phyloP scores from a whole-genome alignment of 2,329 filamentous ascomycete genomes.

The Talaromyces sp. region DNA sequence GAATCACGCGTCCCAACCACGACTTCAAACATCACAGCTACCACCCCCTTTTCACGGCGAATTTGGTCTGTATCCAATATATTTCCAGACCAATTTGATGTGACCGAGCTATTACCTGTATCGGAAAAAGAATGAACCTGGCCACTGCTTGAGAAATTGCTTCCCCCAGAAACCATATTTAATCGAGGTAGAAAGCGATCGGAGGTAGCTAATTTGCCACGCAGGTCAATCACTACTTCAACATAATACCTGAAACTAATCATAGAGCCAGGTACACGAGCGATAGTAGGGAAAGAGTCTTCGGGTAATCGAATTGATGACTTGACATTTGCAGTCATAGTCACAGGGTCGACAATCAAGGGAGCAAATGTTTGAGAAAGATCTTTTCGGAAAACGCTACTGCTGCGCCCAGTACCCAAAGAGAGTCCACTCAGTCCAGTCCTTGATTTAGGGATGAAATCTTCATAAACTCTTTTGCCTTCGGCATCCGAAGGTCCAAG shows the following conservation, averaged over 20 bases:
- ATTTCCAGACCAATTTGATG: slow-evolving; percentile 47
- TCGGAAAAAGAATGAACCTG: slow-evolving; percentile 29
- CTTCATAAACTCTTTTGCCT: slow-evolving; percentile 68
- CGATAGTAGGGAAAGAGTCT: slow-evolving; percentile 87
- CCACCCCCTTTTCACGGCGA: slow-evolving; percentile 84
- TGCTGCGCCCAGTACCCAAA: slow-evolving; percentile 77
- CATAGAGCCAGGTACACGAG: slow-evolving; percentile 83
- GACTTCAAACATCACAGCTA: slow-evolving; percentile 79
- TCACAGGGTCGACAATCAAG: slow-evolving; percentile 77
- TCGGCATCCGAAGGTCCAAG: slow-evolving; percentile 59
- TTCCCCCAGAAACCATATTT: slow-evolving; percentile 45
- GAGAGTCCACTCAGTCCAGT: slow-evolving; percentile 84
- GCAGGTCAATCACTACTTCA: slow-evolving; percentile 87
- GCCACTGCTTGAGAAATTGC: slow-evolving; percentile 39
- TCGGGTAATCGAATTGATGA: slow-evolving; percentile 82
- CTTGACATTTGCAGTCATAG: slow-evolving; percentile 72
- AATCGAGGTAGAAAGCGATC: slow-evolving; percentile 58
- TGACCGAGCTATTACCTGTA: slow-evolving; percentile 28
- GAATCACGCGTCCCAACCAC: slow-evolving; percentile 83
- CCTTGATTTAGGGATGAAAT: slow-evolving; percentile 80
- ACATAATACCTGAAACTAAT: slow-evolving; percentile 93
- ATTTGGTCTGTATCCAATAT: slow-evolving; percentile 86
- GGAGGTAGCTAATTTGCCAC: slow-evolving; percentile 75
- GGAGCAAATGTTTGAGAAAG: slow-evolving; percentile 83
- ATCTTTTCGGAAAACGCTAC: slow-evolving; percentile 93